A percentile compares a stretch with the other conserved stretches of the same genome.
These are phyloP conservation scores for Bipolaris gigantea DNA, from an alignment of 2,329 filamentous ascomycete genomes.

Conservation along the genomic window DNA sequence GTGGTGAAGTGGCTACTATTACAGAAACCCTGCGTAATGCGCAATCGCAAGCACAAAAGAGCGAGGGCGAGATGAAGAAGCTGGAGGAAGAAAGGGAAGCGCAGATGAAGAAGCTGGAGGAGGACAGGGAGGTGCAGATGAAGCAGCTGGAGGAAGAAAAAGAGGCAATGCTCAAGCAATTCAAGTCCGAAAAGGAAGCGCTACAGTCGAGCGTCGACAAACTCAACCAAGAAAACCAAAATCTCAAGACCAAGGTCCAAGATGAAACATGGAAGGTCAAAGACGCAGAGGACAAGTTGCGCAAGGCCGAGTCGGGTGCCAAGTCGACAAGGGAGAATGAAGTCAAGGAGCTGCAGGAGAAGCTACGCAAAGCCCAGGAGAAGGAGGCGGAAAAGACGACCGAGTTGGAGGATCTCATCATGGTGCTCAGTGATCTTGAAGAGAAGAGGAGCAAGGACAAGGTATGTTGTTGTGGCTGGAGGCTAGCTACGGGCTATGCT, in stretches of 20 bases:
- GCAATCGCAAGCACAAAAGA: conserved; percentile 28
- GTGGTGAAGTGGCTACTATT: conserved; percentile 29
- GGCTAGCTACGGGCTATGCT: not conserved
- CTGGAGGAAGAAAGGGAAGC: conserved; percentile 19
- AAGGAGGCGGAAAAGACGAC: conserved; percentile 48
- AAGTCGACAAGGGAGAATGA: conserved; percentile 19
- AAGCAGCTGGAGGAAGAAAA: conserved; percentile 9
- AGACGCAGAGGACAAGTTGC: conserved; percentile 53
- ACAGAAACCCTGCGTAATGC: conserved; percentile 28
- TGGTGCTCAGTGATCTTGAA: conserved; percentile 52
- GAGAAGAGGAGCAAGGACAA: conserved; percentile 48
- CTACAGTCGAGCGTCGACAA: conserved; percentile 23
- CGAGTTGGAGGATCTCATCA: conserved; percentile 54
- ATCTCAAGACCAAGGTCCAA: conserved; percentile 48
- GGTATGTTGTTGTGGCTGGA: conserved; percentile 24
- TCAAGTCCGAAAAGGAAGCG: not conserved
- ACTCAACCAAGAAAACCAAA: conserved; percentile 19
- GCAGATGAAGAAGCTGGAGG: conserved; percentile 46
- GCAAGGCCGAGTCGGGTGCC: conserved; percentile 21
- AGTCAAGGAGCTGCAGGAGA: conserved; percentile 52
- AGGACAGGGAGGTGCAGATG: conserved; percentile 6
- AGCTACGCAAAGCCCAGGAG: conserved; percentile 43
- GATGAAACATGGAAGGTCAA: conserved; percentile 48
- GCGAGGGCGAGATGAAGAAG: conserved; percentile 33
- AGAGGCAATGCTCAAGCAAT: conserved; percentile 35